Evolutionary conservation across 2,329 filamentous ascomycete species (phyloP).

Genomic region (Ophiostoma himal-ulmi): DNA sequence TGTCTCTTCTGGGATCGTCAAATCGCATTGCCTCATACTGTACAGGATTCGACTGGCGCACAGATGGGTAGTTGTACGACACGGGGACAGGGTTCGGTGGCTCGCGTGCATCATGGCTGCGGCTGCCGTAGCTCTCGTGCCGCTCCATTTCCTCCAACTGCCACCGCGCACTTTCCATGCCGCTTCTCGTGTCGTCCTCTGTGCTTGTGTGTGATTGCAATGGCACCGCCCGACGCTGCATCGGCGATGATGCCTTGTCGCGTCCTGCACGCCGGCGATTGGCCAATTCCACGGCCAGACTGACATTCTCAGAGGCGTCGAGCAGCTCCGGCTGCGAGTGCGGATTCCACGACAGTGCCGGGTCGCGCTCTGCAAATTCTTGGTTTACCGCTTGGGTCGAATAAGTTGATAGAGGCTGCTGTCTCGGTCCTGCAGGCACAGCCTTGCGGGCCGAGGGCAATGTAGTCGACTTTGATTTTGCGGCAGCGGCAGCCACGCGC

Average conservation of each 20-base stretch:
- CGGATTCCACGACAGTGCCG: constrained; percentile 47
- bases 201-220: neutral
- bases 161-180: constrained; percentile 50
- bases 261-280: constrained; percentile 57
- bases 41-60: constrained; percentile 47
- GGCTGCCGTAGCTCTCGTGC: constrained; percentile 28
- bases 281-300: constrained; percentile 71
- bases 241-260: constrained; percentile 35
- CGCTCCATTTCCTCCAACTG: constrained; percentile 36
- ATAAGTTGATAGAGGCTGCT: neutral
- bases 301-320: constrained; percentile 64
- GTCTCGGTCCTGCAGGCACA: neutral
- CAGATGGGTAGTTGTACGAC: constrained; percentile 52
- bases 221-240: neutral
- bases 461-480: constrained; percentile 28
- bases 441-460: neutral
- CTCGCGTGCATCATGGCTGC: neutral
- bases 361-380: constrained; percentile 51
- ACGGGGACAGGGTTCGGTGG: constrained; percentile 22
- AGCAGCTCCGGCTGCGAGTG: constrained; percentile 49
- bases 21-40: constrained; percentile 37
- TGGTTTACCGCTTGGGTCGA: constrained; percentile 30
- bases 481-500: constrained; percentile 33
- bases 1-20: constrained; percentile 33
- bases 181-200: constrained; percentile 31